Evolutionary conservation across 2,329 filamentous ascomycete species (phyloP).

Genomic region (Fusarium poae): DNA sequence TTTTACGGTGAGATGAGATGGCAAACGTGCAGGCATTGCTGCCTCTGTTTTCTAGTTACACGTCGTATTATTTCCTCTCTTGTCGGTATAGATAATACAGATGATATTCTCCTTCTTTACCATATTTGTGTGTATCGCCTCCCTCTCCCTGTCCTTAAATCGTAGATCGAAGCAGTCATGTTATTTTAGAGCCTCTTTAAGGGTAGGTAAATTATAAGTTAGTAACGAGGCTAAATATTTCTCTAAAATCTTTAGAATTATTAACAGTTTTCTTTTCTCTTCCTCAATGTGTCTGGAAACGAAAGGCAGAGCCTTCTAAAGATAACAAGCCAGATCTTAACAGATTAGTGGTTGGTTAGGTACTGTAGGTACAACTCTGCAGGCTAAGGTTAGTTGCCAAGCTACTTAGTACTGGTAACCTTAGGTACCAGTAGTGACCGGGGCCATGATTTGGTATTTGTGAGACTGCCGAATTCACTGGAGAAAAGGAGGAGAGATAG

Average conservation of each 20-base stretch:
- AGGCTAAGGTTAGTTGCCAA: not conserved
- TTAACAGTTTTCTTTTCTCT: not conserved
- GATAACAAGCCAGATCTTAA: not conserved
- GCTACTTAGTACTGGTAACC: too few species aligned
- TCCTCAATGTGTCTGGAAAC: conserved; percentile 1
- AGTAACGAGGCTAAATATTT: not conserved
- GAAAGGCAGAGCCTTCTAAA: conserved; percentile 23
- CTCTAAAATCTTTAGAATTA: not conserved
- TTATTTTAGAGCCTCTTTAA: conserved; percentile 24
- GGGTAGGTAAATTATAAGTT: not conserved
- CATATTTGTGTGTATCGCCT: not conserved
- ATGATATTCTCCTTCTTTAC: not conserved
- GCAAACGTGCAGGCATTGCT: not conserved
- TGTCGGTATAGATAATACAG: not conserved
- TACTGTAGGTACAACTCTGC: not conserved
- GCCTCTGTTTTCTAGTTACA: not conserved
- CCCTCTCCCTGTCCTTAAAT: too few species aligned
- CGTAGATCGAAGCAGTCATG: conserved; percentile 24
- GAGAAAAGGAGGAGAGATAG: not conserved
- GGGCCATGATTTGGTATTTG: conserved; percentile 1
- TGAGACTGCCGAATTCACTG: not conserved
- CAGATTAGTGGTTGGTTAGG: not conserved
- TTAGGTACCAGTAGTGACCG: too few species aligned
- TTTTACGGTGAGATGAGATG: conserved; percentile 21
- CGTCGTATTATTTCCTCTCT: not conserved